Conservation (phyloP, 306 rosid species). For the Vicia faba region DNA sequence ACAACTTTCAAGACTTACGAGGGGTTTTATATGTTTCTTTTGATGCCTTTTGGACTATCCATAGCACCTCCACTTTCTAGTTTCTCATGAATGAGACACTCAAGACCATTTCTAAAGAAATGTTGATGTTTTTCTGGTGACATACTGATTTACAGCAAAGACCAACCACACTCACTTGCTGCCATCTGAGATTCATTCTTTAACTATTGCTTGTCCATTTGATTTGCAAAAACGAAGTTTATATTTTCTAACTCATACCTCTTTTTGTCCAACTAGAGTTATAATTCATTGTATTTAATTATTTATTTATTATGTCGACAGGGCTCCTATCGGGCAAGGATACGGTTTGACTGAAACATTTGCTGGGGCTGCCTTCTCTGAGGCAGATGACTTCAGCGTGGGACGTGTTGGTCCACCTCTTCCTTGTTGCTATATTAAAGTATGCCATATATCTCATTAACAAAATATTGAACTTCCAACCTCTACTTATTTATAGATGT, state of each 20-base stretch:
- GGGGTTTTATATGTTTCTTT: neutral
- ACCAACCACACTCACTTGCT: neutral
- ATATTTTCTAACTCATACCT: neutral
- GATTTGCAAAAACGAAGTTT: neutral
- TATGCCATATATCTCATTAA: conserved; percentile 25
- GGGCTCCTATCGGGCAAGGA: conserved; percentile 95
- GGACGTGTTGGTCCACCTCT: conserved; percentile 98
- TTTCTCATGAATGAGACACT: neutral
- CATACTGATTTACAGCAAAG: neutral
- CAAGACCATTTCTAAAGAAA: neutral
- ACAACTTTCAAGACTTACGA: neutral
- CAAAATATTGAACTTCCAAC: conserved; percentile 17
- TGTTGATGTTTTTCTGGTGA: neutral
- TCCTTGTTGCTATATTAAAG: conserved; percentile 85
- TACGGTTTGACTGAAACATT: conserved; percentile 97
- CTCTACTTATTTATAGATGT: conserved; percentile 16
- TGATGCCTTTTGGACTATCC: neutral
- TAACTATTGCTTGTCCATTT: neutral
- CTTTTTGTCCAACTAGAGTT: conserved; percentile 18
- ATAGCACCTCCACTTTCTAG: neutral
- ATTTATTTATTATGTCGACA: conserved; percentile 35
- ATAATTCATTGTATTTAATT: conserved; percentile 21
- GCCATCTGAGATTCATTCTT: conserved; percentile 12
- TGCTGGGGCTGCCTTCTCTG: conserved; percentile 94
- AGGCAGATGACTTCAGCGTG: conserved; percentile 76